These are phyloP conservation scores for Fragaria iinumae DNA, from an alignment of 306 rosid species.

Conservation along the genomic window DNA sequence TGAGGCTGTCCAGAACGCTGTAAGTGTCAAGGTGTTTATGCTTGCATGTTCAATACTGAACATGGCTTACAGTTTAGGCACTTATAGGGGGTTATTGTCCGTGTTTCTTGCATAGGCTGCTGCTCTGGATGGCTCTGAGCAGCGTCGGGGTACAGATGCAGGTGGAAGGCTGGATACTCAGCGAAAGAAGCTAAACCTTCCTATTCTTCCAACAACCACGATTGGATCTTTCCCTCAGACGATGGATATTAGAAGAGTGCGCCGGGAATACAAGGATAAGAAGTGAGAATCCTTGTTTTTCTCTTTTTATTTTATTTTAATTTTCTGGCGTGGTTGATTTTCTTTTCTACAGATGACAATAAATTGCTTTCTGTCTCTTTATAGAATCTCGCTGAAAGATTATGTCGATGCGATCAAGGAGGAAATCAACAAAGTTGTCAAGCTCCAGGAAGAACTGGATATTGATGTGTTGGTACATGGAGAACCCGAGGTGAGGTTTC, in stretches of 20 bases:
- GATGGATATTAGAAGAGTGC: conserved; percentile 69
- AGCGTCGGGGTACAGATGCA: conserved; percentile 64
- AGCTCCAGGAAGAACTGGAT: conserved; percentile 85
- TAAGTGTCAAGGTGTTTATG: conserved; percentile 32
- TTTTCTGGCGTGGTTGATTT: neutral
- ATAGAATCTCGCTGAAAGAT: conserved; percentile 65
- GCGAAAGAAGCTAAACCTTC: conserved; percentile 80
- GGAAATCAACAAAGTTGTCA: conserved; percentile 75
- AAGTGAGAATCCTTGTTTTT: conserved; percentile 46
- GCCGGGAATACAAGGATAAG: conserved; percentile 79
- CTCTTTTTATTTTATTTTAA: neutral
- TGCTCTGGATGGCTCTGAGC: conserved; percentile 70
- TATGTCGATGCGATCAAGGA: conserved; percentile 62
- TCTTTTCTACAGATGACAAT: neutral
- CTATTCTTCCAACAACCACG: conserved; percentile 80
- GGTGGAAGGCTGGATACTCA: conserved; percentile 69
- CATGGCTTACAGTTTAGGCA: neutral
- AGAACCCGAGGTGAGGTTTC: conserved; percentile 76
- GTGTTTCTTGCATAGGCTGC: conserved; percentile 53
- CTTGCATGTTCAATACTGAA: neutral
- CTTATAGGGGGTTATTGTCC: conserved; percentile 12
- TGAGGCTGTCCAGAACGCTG: conserved; percentile 81
- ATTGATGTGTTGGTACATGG: conserved; percentile 91
- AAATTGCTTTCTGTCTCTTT: conserved; percentile 13
- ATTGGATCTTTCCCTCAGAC: conserved; percentile 92